Conservation (phyloP, 2,329 filamentous ascomycete species). For the Pyrenophora graminea region DNA sequence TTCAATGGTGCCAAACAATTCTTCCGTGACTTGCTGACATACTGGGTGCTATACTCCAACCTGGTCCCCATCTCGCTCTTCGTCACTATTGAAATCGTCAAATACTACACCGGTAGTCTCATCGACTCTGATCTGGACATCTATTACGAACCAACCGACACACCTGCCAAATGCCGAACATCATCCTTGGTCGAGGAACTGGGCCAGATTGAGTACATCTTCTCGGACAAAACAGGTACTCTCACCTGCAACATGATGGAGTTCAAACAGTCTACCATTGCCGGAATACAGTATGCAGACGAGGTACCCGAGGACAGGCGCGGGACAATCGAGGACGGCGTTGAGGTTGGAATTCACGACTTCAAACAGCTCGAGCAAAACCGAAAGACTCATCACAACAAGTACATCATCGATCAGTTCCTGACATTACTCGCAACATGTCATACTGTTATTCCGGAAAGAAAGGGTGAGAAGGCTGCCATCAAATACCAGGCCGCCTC, state of each 20-base stretch:
- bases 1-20: conserved; percentile 78
- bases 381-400: conserved; percentile 62
- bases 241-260: conserved; percentile 99
- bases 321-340: conserved; percentile 75
- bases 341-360: conserved; percentile 79
- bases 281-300: conserved; percentile 89
- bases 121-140: conserved; percentile 98
- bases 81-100: conserved; percentile 95
- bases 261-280: conserved; percentile 93
- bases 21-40: conserved; percentile 92
- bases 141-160: conserved; percentile 94
- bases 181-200: conserved; percentile 96
- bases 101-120: conserved; percentile 96
- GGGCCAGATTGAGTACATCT: conserved; percentile 98
- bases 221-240: conserved; percentile 97
- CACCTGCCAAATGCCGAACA: conserved; percentile 91
- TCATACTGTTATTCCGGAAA: conserved; percentile 96
- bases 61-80: conserved; percentile 97
- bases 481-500: conserved; percentile 99
- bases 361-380: conserved; percentile 78
- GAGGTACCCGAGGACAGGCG: conserved; percentile 89
- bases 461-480: conserved; percentile 74
- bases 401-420: conserved; percentile 77
- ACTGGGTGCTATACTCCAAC: conserved; percentile 97
- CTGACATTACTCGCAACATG: conserved; percentile 84